phyloP scores from a whole-genome alignment of 306 rosid genomes.

The Fragaria nilgerrensis region DNA sequence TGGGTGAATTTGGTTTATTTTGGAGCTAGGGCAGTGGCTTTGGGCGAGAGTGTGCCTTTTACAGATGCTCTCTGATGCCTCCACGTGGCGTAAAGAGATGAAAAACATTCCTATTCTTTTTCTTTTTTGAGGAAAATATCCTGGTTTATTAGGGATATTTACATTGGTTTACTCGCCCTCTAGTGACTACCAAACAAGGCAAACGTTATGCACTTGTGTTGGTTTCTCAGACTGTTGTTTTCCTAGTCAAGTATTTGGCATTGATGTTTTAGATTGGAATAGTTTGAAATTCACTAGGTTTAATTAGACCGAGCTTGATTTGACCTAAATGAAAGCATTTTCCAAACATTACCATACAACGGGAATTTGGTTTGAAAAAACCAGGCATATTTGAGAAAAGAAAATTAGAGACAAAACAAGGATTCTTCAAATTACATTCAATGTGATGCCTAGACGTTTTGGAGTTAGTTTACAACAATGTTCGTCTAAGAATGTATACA shows the following conservation, averaged over 20 bases:
- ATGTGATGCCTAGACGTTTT: background rate
- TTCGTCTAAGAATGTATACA: background rate
- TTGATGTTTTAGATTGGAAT: background rate
- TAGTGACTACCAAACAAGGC: background rate
- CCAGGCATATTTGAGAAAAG: background rate
- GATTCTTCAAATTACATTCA: background rate
- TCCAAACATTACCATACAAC: background rate
- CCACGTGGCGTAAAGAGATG: conserved; percentile 1
- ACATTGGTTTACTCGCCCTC: background rate
- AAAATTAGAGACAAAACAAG: background rate
- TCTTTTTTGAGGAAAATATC: background rate
- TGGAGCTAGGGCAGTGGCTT: background rate
- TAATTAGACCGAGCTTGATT: background rate
- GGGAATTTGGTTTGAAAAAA: background rate
- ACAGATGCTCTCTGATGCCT: conserved; percentile 6
- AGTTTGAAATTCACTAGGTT: background rate
- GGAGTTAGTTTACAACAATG: background rate
- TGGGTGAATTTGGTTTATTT: conserved; percentile 1
- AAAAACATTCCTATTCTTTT: background rate
- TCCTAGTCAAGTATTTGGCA: background rate
- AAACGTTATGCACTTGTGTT: background rate
- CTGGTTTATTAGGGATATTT: background rate
- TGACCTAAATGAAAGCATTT: background rate
- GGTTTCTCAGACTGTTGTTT: conserved; percentile 1
- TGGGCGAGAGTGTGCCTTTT: background rate